phyloP scores from a whole-genome alignment of 2,329 filamentous ascomycete species.

The Penicillium sp. region DNA sequence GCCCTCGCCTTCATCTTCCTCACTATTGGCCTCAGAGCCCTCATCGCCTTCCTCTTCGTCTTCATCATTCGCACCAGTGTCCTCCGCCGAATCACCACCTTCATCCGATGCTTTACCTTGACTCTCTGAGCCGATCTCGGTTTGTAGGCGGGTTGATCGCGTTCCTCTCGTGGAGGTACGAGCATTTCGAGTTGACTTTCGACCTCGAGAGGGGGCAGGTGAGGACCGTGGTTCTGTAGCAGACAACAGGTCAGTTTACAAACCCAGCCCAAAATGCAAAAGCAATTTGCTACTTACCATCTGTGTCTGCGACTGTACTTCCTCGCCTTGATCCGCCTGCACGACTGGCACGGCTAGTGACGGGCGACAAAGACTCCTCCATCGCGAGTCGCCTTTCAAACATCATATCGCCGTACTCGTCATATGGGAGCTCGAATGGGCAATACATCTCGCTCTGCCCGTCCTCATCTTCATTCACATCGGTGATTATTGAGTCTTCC shows the following conservation, averaged over 20 bases:
- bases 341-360: conserved; percentile 28
- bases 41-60: conserved; percentile 41
- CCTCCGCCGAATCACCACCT: conserved; percentile 38
- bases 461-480: conserved; percentile 54
- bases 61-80: conserved; percentile 38
- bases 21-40: conserved; percentile 38
- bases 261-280: background rate
- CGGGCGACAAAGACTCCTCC: conserved; percentile 43
- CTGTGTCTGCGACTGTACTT: conserved; percentile 48
- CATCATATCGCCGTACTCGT: conserved; percentile 48
- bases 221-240: conserved; percentile 42
- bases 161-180: conserved; percentile 36
- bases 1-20: conserved; percentile 36
- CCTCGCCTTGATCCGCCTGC: conserved; percentile 38
- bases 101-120: conserved; percentile 35
- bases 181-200: conserved; percentile 35
- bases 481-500: conserved; percentile 55
- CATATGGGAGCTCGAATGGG: conserved; percentile 61
- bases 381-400: conserved; percentile 46
- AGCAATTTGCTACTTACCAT: conserved; percentile 36
- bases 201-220: conserved; percentile 41
- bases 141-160: conserved; percentile 39
- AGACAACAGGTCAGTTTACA: conserved; percentile 3
- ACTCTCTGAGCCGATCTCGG: conserved; percentile 34
- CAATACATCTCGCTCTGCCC: conserved; percentile 55